phyloP scores from a whole-genome alignment of 805 yeast genomes.

The Saccharomycopsis vini region DNA sequence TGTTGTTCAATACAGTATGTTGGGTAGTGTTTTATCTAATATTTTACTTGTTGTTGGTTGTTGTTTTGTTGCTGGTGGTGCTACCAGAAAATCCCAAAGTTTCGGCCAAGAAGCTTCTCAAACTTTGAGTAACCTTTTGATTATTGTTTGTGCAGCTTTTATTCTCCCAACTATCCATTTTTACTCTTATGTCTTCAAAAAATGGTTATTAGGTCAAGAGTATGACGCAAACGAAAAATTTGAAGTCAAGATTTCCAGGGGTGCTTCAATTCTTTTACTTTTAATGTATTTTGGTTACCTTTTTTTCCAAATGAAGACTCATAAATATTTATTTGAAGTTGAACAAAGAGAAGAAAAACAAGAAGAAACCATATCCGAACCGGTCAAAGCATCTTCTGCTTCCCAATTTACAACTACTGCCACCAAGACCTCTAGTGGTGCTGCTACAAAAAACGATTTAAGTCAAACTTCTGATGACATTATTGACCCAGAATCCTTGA shows the following conservation, averaged over 20 bases:
- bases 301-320: constrained; percentile 83
- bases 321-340: constrained; percentile 62
- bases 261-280: constrained; percentile 72
- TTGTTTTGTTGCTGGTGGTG: constrained; percentile 90
- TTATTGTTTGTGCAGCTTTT: constrained; percentile 79
- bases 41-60: constrained; percentile 84
- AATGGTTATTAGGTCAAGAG: no score
- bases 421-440: no score
- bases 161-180: constrained; percentile 94
- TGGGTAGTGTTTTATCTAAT: constrained; percentile 88
- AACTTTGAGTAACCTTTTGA: constrained; percentile 90
- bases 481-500: no score
- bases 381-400: no score
- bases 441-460: no score
- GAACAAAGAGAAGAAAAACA: no score
- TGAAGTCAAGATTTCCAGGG: constrained; percentile 58
- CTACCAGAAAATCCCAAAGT: constrained; percentile 72
- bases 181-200: constrained; percentile 51
- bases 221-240: constrained; percentile 31
- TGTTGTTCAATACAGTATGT: constrained; percentile 95
- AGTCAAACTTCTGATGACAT: no score
- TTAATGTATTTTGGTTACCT: constrained; percentile 72
- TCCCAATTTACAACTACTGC: no score
- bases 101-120: constrained; percentile 97
- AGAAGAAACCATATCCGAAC: no score